Percentiles rank a stretch among this genome's conserved stretches.
These are phyloP conservation scores for Metschnikowia drakensbergensis DNA, from an alignment of 805 yeast genomes.

Conservation along the genomic window DNA sequence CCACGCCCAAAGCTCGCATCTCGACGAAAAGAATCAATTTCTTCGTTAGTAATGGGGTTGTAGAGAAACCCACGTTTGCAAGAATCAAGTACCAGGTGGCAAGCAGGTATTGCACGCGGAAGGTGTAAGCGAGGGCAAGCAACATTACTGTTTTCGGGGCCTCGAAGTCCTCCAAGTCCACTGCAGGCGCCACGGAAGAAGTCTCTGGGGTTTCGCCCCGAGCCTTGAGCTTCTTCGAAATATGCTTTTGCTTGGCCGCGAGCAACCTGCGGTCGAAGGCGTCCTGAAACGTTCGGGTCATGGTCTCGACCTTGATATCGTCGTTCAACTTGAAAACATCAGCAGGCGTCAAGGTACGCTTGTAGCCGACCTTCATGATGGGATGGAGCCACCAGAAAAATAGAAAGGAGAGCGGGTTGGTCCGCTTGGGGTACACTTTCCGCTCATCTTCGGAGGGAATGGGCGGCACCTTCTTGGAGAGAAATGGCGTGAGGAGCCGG, in stretches of 20 bases:
- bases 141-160: constrained; percentile 24
- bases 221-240: constrained; percentile 24
- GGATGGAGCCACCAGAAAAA: constrained; percentile 72
- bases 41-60: constrained; percentile 35
- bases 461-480: constrained; percentile 42
- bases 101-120: constrained; percentile 26
- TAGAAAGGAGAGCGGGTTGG: constrained; percentile 38
- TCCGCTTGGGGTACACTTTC: constrained; percentile 40
- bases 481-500: constrained; percentile 32
- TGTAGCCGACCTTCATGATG: constrained; percentile 61
- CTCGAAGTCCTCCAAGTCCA: constrained; percentile 31
- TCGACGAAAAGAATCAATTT: constrained; percentile 37
- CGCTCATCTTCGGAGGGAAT: constrained; percentile 52
- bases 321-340: constrained; percentile 49
- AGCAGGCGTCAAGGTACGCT: constrained; percentile 61
- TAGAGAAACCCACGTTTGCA: constrained; percentile 24
- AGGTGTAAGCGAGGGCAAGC: constrained; percentile 27
- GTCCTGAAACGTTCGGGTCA: constrained; percentile 26
- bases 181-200: constrained; percentile 18
- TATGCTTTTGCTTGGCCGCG: constrained; percentile 17
- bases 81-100: constrained; percentile 23
- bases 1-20: constrained; percentile 23
- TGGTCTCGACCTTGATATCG: constrained; percentile 30
- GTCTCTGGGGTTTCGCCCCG: constrained; percentile 22
- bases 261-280: constrained; percentile 6